These are phyloP conservation scores for Pichia inconspicua DNA, from an alignment of 1,139 yeast species.

Conservation along the genomic window DNA sequence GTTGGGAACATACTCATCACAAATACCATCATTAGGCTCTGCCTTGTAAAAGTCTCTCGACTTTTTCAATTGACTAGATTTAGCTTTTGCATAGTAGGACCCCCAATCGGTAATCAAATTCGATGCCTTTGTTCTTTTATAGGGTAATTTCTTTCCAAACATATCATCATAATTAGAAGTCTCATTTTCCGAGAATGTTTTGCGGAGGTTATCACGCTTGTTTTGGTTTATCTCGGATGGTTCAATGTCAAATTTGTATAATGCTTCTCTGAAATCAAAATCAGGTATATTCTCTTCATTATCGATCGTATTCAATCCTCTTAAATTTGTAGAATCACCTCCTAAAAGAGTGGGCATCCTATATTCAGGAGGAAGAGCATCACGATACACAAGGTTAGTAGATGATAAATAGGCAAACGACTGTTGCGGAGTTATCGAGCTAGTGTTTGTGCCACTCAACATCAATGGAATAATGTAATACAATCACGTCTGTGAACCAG, in stretches of 20 bases:
- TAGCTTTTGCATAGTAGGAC: not conserved
- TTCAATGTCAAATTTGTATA: slow-evolving; percentile 6
- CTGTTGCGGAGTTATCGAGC: not conserved
- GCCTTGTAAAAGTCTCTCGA: not conserved
- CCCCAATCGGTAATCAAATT: not conserved
- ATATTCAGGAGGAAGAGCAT: slow-evolving; percentile 11
- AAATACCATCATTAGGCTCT: slow-evolving; percentile 37
- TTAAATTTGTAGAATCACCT: slow-evolving; percentile 14
- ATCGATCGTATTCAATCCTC: slow-evolving; percentile 21
- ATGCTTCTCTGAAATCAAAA: slow-evolving; percentile 17
- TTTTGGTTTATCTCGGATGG: not conserved
- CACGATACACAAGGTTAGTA: slow-evolving; percentile 8
- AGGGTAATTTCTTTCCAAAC: slow-evolving; percentile 18
- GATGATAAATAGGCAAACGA: slow-evolving; percentile 8
- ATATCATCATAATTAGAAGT: slow-evolving; percentile 41
- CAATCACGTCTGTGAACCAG: not conserved
- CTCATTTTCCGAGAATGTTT: slow-evolving; percentile 53
- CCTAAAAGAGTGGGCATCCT: slow-evolving; percentile 17
- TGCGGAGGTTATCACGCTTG: slow-evolving; percentile 25
- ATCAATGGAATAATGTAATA: not conserved
- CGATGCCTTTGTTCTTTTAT: not conserved
- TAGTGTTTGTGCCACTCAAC: not conserved
- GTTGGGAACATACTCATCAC: slow-evolving; percentile 69
- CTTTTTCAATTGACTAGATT: not conserved
- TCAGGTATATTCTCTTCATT: slow-evolving; percentile 25